Evolutionary conservation across 768 basidiomycete genomes (phyloP), one percentile per base, ranked within the genome.

Genomic region (Floccularia luteovirens): DNA sequence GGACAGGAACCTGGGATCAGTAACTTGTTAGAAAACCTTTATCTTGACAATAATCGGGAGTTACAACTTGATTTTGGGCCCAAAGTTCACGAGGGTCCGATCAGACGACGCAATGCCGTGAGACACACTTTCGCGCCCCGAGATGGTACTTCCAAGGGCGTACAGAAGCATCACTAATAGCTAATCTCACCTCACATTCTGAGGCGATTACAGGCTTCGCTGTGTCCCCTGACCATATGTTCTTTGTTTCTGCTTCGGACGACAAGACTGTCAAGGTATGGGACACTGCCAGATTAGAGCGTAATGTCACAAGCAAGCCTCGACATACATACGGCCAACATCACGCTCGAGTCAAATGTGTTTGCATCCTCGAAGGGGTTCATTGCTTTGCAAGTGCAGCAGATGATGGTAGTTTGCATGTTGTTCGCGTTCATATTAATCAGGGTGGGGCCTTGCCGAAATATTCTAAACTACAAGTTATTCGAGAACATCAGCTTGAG

Each of bases 191-290:
- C 13, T 86, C 90, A 3, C 94, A 97, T 54, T 74, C 79, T 0
- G 89, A 84, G 19, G 68, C 79, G 1, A 67, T 98, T 43, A 90
- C 84, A 2, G 74, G 79, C 5, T 65, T 98, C 17, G 83, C 83
- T 1, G 87, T 92, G 17, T 82, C 94, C 1, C 93, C 94, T 2
- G 96, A 98, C 52, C 90, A 96, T 51, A 64, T 82, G 56, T 99
- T 96, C 69, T 97, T 99, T 48, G 80, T 93, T 3, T 90, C 94
- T 0, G 80, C 87, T 25, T 94, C 91, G 0, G 82, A 98, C 46
- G 94, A 98, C 59, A 89, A 88, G 64, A 92, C 88, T 0, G 80
- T 93, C 53, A 93, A 91, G 57, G 72, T 88, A 30, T 96, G 91
- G 91, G 86, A 90, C 48, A 85, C 91, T 1, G 86, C 89, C 5